A percentile compares a stretch with the other conserved stretches of the same genome.
Conservation (phyloP, 2,329 filamentous ascomycete genomes). For the Cordyceps cateniannulata region DNA sequence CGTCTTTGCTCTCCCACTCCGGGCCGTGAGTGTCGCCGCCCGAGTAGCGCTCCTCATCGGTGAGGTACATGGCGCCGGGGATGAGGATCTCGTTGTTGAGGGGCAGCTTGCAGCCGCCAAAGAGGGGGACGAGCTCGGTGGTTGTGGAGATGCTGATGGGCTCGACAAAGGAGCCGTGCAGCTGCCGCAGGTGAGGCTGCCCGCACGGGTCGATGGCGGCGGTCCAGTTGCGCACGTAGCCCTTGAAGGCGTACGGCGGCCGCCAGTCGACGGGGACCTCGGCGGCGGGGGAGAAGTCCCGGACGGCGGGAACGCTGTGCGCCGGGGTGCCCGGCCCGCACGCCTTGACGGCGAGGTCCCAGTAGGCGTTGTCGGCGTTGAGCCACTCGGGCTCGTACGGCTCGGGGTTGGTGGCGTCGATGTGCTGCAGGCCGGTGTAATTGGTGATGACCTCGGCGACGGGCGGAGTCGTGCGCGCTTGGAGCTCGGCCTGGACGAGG, state of each 20-base stretch:
- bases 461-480: conserved; percentile 35
- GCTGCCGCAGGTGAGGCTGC: conserved; percentile 43
- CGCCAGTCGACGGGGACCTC: conserved; percentile 29
- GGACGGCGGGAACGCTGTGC: conserved; percentile 28
- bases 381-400: conserved; percentile 43
- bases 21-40: conserved; percentile 50
- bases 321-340: conserved; percentile 51
- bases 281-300: conserved; percentile 25
- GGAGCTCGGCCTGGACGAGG: conserved; percentile 41
- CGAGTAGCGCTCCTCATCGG: conserved; percentile 50
- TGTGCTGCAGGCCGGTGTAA: conserved; percentile 33
- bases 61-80: conserved; percentile 59
- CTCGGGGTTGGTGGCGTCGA: conserved; percentile 29
- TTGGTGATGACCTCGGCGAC: conserved; percentile 36
- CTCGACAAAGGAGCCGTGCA: conserved; percentile 53
- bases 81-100: conserved; percentile 60
- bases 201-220: conserved; percentile 52
- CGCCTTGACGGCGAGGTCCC: conserved; percentile 50
- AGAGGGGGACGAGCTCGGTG: conserved; percentile 51
- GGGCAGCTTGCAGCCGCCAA: conserved; percentile 56
- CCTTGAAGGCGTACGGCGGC: conserved; percentile 33
- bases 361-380: conserved; percentile 44
- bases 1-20: conserved; percentile 51
- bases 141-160: conserved; percentile 45
- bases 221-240: conserved; percentile 53